phyloP scores from a whole-genome alignment of 805 yeast genomes.

The Wickerhamomyces strasburgensis region DNA sequence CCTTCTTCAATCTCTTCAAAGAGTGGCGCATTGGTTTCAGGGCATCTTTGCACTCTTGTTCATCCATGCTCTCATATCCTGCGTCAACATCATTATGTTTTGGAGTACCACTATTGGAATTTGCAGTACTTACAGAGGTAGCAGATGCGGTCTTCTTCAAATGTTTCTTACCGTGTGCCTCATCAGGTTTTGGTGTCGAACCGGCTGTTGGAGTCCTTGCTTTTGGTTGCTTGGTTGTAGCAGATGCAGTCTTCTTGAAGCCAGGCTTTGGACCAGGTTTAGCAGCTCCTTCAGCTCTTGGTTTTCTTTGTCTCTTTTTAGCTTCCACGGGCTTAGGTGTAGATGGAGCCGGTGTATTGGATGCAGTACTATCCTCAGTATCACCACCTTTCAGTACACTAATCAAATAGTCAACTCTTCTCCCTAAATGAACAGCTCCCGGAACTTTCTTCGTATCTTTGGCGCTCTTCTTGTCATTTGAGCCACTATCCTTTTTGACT shows the following conservation, averaged over 20 bases:
- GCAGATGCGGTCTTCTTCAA: slow-evolving; percentile 8
- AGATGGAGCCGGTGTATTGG: slow-evolving; percentile 27
- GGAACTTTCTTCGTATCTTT: slow-evolving; percentile 62
- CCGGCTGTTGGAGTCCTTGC: slow-evolving; percentile 23
- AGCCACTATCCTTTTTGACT: slow-evolving; percentile 4
- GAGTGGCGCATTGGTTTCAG: slow-evolving; percentile 67
- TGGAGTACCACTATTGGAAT: slow-evolving; percentile 4
- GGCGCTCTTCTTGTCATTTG: slow-evolving; percentile 18
- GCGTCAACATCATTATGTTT: slow-evolving; percentile 26
- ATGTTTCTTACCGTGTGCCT: slow-evolving; percentile 8
- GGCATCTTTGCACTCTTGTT: slow-evolving; percentile 52
- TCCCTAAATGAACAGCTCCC: slow-evolving; percentile 84
- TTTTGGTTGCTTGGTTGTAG: slow-evolving; percentile 9
- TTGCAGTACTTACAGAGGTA: slow-evolving; percentile 2
- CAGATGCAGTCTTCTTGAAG: slow-evolving; percentile 4
- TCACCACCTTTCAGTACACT: slow-evolving; percentile 60
- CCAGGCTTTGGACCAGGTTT: slow-evolving; percentile 11
- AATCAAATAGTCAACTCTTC: slow-evolving; percentile 86
- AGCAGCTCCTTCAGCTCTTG: slow-evolving; percentile 22
- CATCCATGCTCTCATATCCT: slow-evolving; percentile 79
- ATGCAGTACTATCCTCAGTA: slow-evolving; percentile 24
- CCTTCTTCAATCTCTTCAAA: slow-evolving; percentile 60
- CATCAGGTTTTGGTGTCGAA: slow-evolving; percentile 5
- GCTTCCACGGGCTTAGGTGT: slow-evolving; percentile 21
- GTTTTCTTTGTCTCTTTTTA: slow-evolving; percentile 24